These are phyloP conservation scores for Geoglossum glabrum DNA, from an alignment of 495 filamentous ascomycete species.

Conservation along the genomic window DNA sequence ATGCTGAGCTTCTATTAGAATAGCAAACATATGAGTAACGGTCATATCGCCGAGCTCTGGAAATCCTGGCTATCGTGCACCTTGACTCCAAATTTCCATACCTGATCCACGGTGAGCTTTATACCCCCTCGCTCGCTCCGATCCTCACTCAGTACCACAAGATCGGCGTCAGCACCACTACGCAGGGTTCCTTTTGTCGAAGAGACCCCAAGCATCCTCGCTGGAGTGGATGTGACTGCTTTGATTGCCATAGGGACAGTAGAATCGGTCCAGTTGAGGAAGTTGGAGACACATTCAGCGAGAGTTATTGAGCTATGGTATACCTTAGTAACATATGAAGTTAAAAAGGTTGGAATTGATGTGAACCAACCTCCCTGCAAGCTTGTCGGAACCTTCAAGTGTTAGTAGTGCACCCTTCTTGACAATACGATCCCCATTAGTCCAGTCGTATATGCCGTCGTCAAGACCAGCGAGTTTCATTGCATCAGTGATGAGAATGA, in stretches of 20 bases:
- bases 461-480: slow-evolving; percentile 47
- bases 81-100: slow-evolving; percentile 54
- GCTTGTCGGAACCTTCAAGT: slow-evolving; percentile 47
- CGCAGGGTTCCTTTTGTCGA: slow-evolving; percentile 46
- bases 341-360: not conserved
- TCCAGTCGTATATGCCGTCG: slow-evolving; percentile 63
- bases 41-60: not conserved
- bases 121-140: slow-evolving; percentile 21
- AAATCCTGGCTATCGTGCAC: slow-evolving; percentile 7
- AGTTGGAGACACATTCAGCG: slow-evolving; percentile 65
- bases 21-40: no score
- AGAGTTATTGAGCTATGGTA: slow-evolving; percentile 39
- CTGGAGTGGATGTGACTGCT: slow-evolving; percentile 53
- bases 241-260: slow-evolving; percentile 42
- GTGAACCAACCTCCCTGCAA: slow-evolving; percentile 39
- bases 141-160: slow-evolving; percentile 46
- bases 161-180: slow-evolving; percentile 56
- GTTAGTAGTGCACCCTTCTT: slow-evolving; percentile 48
- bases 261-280: slow-evolving; percentile 47
- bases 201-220: slow-evolving; percentile 47
- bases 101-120: slow-evolving; percentile 44
- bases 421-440: slow-evolving; percentile 47
- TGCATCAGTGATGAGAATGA: slow-evolving; percentile 48
- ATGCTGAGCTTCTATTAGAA: no score
- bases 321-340: not conserved